Evolutionary conservation across 768 basidiomycete species (phyloP).

Genomic region (Phylloporus sp.): DNA sequence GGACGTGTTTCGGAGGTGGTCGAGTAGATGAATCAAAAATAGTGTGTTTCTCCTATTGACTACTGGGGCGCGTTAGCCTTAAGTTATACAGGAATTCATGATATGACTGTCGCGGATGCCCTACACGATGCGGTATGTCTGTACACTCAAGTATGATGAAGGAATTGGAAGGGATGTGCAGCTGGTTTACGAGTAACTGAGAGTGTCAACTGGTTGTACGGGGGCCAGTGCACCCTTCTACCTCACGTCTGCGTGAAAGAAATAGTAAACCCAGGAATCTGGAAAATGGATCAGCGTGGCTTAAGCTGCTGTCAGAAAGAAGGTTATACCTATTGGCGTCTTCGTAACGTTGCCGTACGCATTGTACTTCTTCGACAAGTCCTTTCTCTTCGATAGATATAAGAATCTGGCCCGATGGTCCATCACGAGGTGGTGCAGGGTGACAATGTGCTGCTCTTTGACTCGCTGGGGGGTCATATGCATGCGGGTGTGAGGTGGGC

Average conservation of each 20-base stretch:
- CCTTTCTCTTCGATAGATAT: slow-evolving; percentile 11
- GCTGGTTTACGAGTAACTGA: neutral
- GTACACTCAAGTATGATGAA: neutral
- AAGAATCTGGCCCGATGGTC: neutral
- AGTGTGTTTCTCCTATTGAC: neutral
- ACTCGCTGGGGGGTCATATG: slow-evolving; percentile 1
- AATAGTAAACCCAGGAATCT: slow-evolving; percentile 65
- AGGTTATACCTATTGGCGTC: slow-evolving; percentile 55
- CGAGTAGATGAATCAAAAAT: slow-evolving; percentile 11
- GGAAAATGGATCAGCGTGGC: slow-evolving; percentile 6
- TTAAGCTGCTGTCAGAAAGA: neutral
- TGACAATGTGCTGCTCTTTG: slow-evolving; percentile 1
- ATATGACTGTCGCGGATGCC: slow-evolving; percentile 1
- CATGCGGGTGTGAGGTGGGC: neutral
- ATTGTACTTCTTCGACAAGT: slow-evolving; percentile 37
- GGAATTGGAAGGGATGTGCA: neutral
- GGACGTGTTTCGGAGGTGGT: slow-evolving; percentile 21
- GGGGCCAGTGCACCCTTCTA: slow-evolving; percentile 11
- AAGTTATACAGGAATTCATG: slow-evolving; percentile 1
- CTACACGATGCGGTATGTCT: slow-evolving; percentile 9
- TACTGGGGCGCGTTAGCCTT: neutral
- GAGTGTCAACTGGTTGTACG: neutral
- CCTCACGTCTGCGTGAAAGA: slow-evolving; percentile 48
- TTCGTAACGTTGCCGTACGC: slow-evolving; percentile 58
- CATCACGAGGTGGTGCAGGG: neutral